Base-by-base conservation (phyloP, 78 protist species). In the Planoprotostelium fungivorum region DNA sequence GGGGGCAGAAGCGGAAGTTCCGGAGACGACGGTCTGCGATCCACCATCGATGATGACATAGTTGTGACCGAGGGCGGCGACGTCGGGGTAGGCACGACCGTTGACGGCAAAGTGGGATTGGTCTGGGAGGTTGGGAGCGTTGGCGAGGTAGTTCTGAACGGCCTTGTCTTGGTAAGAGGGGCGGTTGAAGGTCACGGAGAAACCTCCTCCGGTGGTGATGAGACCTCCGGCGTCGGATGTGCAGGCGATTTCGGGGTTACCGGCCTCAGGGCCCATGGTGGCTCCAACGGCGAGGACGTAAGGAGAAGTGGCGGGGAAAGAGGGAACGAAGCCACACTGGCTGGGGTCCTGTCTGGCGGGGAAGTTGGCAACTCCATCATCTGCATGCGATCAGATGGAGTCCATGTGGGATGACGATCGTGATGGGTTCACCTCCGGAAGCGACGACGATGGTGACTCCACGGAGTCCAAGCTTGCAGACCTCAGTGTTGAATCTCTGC, bases 131-230 rank as follows among this genome's bases (percentile, higher is more conserved):
- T 28, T 35, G n/a, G n/a, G 63, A 31, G 91, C 88, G 34, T 63
- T 85, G 35, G 36, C 38, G 1, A 93, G 36, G 91, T 93, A 93
- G 5, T 29, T 36, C 9, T n/a, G 23, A 5, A 93, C 94, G 0
- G 36, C 91, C 1, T 37, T 31, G n/a, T n/a, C 1, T 37, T 93
- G 95, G 86, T 86, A 93, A 0, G 29, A 16, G 36, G 95, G 95
- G 1, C 29, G 34, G 38, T 38, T 85, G 0, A 84, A 83, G 35
- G 63, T 63, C n/a, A 31, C 37, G 0, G 91, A 87, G 88, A 93
- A 90, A 35, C 95, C 95, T 29, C 95, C 95, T 23, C 95, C 95
- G 35, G 91, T 90, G 38, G 95, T 93, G 85, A 93, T 91, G 34
- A 38, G 35, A 36, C 89, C 83, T 38, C 90, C 90, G n/a, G 35